Evolutionary conservation across 441 rosid genomes (phyloP), one percentile per base, ranked within the genome.

Genomic region (Lagerstroemia fauriei): DNA sequence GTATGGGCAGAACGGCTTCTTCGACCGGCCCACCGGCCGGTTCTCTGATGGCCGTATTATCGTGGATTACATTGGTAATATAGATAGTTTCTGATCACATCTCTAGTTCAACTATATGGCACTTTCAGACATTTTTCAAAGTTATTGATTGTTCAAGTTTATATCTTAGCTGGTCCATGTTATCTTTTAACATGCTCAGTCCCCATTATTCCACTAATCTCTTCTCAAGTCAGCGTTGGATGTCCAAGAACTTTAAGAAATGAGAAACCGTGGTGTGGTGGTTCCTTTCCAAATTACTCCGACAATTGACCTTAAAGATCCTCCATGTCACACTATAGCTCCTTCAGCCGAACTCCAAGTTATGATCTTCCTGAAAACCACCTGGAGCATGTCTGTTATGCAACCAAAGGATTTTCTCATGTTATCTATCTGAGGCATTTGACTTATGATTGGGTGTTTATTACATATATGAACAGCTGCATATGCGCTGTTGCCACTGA

Each of bases 21-120:
- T 86, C 66, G 47, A 73, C 14, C 66, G 31, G 27, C 95, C 95
- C 8, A 88, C 91, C 0, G 93, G 93, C 1, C 88, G 92, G 34
- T 92, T 90, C 88, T 89, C 95, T 22, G 85, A 91, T 71, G 93
- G 93, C 81, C 93, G 95, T 9, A 72, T 90, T 25, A 27, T 90
- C 22, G 89, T 92, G 9, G 94, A 92, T 84, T 92, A 81, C 77
- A 88, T 92, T 4, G 92, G 94, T 92, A 87, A 38, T 12, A 25
- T 13, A 13, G 20, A 14, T 25, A 27, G 18, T 29, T 10, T 57
- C 24, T 31, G 29, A 8, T 44, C 69, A n/a, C 22, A 4, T 32
- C 44, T 32, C 3, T 22, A 18, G 14, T 31, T 29, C 14, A 22
- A 69, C 31, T 31, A 32, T 25, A 16, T 66, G 1, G 44, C 29